Percentiles rank a stretch among this genome's conserved stretches.
phyloP scores from a whole-genome alignment of 495 filamentous ascomycete species.

The Aspergillus conjunctus region DNA sequence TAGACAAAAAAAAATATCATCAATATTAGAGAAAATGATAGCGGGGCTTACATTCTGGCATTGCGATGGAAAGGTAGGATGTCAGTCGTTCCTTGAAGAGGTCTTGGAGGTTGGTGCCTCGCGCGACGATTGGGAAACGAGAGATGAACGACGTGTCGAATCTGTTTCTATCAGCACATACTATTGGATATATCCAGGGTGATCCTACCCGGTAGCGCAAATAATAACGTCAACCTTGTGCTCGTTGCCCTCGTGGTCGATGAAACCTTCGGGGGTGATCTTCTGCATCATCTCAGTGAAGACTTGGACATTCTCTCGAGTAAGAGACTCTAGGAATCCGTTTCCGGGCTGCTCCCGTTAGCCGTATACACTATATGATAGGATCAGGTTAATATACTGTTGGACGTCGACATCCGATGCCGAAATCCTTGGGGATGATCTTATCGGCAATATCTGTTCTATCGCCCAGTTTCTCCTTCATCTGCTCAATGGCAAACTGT shows the following conservation, averaged over 20 bases:
- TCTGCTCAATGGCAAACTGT: not conserved
- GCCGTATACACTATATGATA: too few relatives aligned
- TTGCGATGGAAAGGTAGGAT: not conserved
- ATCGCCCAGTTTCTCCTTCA: not conserved
- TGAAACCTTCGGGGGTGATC: not conserved
- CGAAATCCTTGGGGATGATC: not conserved
- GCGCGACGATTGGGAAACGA: not conserved
- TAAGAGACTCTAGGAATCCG: constrained; percentile 2
- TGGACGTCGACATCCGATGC: constrained; percentile 1
- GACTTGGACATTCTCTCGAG: not conserved
- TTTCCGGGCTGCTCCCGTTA: constrained; percentile 4
- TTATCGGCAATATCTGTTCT: not conserved
- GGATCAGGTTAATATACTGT: not conserved
- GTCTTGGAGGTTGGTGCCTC: not conserved
- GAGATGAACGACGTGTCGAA: not conserved
- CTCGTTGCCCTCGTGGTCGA: not conserved
- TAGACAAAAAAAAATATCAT: not conserved
- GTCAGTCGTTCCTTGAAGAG: not conserved
- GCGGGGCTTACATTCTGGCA: not conserved
- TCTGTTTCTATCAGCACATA: not conserved
- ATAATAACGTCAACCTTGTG: not conserved
- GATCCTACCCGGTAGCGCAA: not conserved
- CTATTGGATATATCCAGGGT: not conserved
- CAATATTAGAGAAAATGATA: too few relatives aligned
- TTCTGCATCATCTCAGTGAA: not conserved